Conservation (phyloP, 2,329 filamentous ascomycete species). For the Immersiporthe knoxdaviesiana region DNA sequence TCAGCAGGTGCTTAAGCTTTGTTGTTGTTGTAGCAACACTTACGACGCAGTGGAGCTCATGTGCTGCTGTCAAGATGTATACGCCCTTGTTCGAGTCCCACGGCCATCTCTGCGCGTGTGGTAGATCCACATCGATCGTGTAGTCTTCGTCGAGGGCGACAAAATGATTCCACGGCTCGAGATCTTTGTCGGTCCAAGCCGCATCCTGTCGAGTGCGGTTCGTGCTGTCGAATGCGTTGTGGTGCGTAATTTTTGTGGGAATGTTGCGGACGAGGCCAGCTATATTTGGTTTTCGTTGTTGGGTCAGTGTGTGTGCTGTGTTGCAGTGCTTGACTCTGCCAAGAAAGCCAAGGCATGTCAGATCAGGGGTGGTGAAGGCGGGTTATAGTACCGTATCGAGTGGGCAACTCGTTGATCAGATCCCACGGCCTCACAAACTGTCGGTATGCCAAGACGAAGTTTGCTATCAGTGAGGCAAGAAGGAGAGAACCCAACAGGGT, state of each 20-base stretch:
- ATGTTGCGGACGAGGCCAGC: constrained; percentile 29
- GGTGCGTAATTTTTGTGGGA: constrained; percentile 26
- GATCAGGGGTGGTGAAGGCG: constrained; percentile 11
- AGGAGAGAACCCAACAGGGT: constrained; percentile 20
- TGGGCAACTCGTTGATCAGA: constrained; percentile 24
- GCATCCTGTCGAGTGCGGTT: constrained; percentile 29
- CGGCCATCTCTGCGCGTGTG: constrained; percentile 31
- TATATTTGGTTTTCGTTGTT: background rate
- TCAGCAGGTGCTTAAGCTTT: constrained; percentile 1
- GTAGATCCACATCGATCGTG: constrained; percentile 21
- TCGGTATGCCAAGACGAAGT: constrained; percentile 24
- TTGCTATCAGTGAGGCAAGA: constrained; percentile 21
- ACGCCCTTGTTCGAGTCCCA: constrained; percentile 29
- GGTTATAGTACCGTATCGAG: constrained; percentile 30
- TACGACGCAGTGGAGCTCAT: constrained; percentile 32
- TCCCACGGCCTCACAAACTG: constrained; percentile 26
- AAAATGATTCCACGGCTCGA: constrained; percentile 30
- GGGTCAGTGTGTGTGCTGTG: background rate
- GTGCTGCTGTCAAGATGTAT: constrained; percentile 30
- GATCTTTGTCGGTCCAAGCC: constrained; percentile 23
- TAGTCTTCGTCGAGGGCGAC: constrained; percentile 30
- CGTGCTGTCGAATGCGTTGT: constrained; percentile 25
- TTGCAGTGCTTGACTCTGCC: too few species aligned
- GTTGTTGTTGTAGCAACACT: constrained; percentile 2
- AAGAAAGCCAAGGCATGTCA: background rate